Evolutionary conservation across 768 basidiomycete genomes (phyloP).

Genomic region (Boletus sp.): DNA sequence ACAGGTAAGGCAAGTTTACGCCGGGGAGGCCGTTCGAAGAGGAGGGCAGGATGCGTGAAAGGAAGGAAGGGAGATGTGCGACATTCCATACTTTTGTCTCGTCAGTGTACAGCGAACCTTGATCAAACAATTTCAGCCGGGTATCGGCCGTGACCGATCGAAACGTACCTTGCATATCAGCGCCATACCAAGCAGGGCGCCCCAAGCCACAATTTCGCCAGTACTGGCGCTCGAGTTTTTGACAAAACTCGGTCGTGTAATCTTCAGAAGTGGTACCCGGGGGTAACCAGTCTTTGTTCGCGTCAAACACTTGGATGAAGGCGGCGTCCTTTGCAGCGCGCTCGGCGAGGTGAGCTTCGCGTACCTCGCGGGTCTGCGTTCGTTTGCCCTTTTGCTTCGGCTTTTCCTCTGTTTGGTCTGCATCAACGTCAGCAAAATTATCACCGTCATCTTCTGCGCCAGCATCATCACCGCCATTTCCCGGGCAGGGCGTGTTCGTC

Average conservation of each 20-base stretch:
- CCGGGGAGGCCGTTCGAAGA: slow-evolving; percentile 78
- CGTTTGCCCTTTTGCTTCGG: slow-evolving; percentile 44
- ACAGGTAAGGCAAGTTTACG: slow-evolving; percentile 95
- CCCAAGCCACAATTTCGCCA: slow-evolving; percentile 92
- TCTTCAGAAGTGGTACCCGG: slow-evolving; percentile 66
- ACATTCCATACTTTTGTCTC: slow-evolving; percentile 90
- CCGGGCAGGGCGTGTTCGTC: slow-evolving; percentile 1
- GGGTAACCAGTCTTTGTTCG: slow-evolving; percentile 77
- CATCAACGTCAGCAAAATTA: slow-evolving; percentile 5
- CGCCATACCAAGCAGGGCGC: slow-evolving; percentile 96
- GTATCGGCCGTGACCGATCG: not conserved
- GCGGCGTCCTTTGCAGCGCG: slow-evolving; percentile 42
- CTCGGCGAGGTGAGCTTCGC: slow-evolving; percentile 49
- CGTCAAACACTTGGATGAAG: slow-evolving; percentile 74
- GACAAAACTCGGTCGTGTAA: slow-evolving; percentile 87
- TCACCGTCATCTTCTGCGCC: slow-evolving; percentile 19
- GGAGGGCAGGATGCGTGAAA: slow-evolving; percentile 74
- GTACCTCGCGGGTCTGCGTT: slow-evolving; percentile 38
- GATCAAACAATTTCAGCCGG: not conserved
- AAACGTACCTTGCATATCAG: slow-evolving; percentile 82
- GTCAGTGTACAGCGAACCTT: slow-evolving; percentile 71
- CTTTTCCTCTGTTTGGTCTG: slow-evolving; percentile 34
- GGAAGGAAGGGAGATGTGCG: slow-evolving; percentile 81
- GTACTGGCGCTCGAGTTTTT: slow-evolving; percentile 81
- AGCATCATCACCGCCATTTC: slow-evolving; percentile 7